A percentile compares a stretch with the other conserved stretches of the same genome.
Evolutionary conservation across 2,329 filamentous ascomycete genomes (phyloP).

Genomic region (Claviceps lovelessii): DNA sequence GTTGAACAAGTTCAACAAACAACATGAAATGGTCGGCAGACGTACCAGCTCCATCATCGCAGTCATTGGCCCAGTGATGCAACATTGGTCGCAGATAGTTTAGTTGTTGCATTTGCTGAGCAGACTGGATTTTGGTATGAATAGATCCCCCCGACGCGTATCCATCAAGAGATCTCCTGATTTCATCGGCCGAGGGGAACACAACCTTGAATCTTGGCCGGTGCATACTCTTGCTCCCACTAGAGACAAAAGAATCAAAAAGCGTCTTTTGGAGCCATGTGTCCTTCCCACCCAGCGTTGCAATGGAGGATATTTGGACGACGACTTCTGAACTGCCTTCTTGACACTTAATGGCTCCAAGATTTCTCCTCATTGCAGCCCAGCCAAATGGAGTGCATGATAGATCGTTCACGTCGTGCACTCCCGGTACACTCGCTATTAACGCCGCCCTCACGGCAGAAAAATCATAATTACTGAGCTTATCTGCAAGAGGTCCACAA

Average conservation of each 20-base stretch:
- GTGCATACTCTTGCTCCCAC: conserved; percentile 13
- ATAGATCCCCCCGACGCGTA: conserved; percentile 68
- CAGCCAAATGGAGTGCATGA: conserved; percentile 60
- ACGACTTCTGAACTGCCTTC: conserved; percentile 34
- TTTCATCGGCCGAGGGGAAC: conserved; percentile 68
- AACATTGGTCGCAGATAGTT: conserved; percentile 56
- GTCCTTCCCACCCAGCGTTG: conserved; percentile 56
- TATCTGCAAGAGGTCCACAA: conserved; percentile 39
- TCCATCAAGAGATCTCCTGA: conserved; percentile 61
- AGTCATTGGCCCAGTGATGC: conserved; percentile 61
- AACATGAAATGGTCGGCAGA: not conserved
- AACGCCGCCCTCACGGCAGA: conserved; percentile 52
- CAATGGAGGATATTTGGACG: conserved; percentile 65
- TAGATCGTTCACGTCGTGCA: conserved; percentile 35
- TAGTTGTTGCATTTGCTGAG: conserved; percentile 59
- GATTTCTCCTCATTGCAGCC: conserved; percentile 47
- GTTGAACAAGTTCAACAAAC: not conserved
- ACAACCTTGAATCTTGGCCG: conserved; percentile 51
- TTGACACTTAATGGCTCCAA: conserved; percentile 38
- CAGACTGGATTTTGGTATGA: conserved; percentile 61
- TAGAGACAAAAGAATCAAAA: conserved; percentile 34
- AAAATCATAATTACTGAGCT: conserved; percentile 55
- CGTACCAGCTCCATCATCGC: conserved; percentile 17
- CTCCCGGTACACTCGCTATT: conserved; percentile 65
- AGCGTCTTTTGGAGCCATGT: conserved; percentile 57